Evolutionary conservation across 2,329 filamentous ascomycete species (phyloP), one percentile per base, ranked within the genome.

Genomic region (Aotearoamyces nothofagi): DNA sequence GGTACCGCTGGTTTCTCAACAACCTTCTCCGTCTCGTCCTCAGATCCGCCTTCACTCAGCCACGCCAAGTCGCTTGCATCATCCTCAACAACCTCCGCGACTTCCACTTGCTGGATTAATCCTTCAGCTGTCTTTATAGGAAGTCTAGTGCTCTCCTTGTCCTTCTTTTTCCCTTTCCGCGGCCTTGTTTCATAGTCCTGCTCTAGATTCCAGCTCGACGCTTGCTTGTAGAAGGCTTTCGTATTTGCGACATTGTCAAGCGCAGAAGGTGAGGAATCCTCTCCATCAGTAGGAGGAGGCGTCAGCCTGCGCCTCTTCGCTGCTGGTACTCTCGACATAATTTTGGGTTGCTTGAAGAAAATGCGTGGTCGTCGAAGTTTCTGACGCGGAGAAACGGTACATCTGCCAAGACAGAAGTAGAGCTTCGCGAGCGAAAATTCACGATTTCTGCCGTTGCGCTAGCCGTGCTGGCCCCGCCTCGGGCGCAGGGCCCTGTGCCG

Each of bases 81-180:
- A 7, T 68, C 66, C 29, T 74, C 69, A 9, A 70, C 63, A 3
- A 35, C 39, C 9, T 52, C 43, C 2, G 58, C 45, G 1, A 60
- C 59, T 24, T 67, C 59, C 1, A 71, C 50, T 19, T 71, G 63
- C 44, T 86, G 67, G 10, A 90, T 51, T 41, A 61, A 54, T 8
- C 90, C 90, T 39, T 87, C 79, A 0, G 72, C 66, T 0, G 82
- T 92, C 55, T 90, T 92, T 39, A 94, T 83, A 1, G 86, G 86
- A 19, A 98, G 61, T 42, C 77, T 70, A 20, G 70, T 82, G 48
- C 60, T 77, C 48, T 86, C 79, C 26, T 50, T 46, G 32, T 68
- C 65, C 51, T 83, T 81, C 53, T 78, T 82, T 47, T 71, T 76
- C 19, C 66, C 56, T 51, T 90, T 90, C 42, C 81, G 68, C 26